phyloP scores from a whole-genome alignment of 352 stramenopile genomes.

The Pythium rishiriense region DNA sequence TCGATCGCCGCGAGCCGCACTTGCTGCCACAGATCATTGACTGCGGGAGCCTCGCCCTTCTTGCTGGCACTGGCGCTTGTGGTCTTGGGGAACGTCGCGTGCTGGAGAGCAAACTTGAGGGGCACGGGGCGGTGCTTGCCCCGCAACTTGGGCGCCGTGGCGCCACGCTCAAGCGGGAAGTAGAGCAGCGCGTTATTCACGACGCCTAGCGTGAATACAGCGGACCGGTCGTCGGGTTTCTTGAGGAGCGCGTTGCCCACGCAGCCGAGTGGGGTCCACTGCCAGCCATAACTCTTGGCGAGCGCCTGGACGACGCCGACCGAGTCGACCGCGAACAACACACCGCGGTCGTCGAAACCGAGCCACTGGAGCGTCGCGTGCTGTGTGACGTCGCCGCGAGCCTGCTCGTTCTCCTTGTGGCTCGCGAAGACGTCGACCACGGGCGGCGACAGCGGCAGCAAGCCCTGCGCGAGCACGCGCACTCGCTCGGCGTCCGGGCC shows the following conservation, averaged over 20 bases:
- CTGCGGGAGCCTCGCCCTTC: conserved; percentile 24
- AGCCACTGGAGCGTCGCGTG: conserved; percentile 72
- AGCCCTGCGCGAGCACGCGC: conserved; percentile 40
- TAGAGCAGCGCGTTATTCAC: conserved; percentile 76
- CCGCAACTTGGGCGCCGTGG: conserved; percentile 46
- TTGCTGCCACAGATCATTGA: conserved; percentile 73
- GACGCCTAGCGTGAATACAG: conserved; percentile 67
- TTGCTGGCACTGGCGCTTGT: conserved; percentile 20
- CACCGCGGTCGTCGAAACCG: conserved; percentile 70
- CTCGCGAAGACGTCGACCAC: conserved; percentile 66
- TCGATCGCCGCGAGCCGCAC: conserved; percentile 49
- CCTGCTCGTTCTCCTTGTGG: conserved; percentile 61
- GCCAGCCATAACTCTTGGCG: conserved; percentile 46
- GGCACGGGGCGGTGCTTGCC: conserved; percentile 79
- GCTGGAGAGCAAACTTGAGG: conserved; percentile 54
- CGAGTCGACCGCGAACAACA: conserved; percentile 76
- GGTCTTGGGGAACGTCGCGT: conserved; percentile 59
- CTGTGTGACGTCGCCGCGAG: conserved; percentile 40
- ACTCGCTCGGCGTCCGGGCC: conserved; percentile 45
- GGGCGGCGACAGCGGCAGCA: conserved; percentile 60
- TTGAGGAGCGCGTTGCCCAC: conserved; percentile 61
- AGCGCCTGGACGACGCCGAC: conserved; percentile 66
- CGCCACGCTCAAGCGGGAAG: conserved; percentile 60
- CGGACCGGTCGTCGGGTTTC: conserved; percentile 55
- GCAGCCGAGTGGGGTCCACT: conserved; percentile 77